A percentile compares a stretch with the other conserved stretches of the same genome.
Conservation (phyloP, 2,329 filamentous ascomycete species). For the Akanthomyces dipterigenus region DNA sequence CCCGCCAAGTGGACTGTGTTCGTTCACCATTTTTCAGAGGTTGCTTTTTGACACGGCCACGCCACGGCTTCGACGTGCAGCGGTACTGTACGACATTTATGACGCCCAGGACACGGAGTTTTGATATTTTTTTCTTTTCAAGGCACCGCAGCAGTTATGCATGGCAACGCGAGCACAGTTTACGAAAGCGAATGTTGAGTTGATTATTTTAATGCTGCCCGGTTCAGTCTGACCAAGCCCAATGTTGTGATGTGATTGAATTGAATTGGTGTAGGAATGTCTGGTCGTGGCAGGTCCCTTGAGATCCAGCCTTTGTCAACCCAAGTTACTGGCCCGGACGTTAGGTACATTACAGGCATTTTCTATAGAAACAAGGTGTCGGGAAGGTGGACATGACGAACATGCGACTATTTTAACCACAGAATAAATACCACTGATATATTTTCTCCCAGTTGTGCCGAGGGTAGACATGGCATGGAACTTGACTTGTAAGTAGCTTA, state of each 20-base stretch:
- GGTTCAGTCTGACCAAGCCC: background rate
- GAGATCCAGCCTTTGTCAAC: background rate
- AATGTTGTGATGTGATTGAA: background rate
- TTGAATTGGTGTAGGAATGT: background rate
- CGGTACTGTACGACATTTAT: slow-evolving; percentile 2
- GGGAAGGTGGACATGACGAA: background rate
- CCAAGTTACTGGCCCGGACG: background rate
- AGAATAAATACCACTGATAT: background rate
- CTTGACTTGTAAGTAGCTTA: background rate
- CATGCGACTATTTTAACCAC: background rate
- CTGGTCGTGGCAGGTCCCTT: background rate
- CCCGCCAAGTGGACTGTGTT: background rate
- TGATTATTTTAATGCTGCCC: background rate
- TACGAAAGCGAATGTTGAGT: background rate
- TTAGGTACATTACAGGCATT: background rate
- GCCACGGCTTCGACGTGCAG: background rate
- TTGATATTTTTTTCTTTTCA: background rate
- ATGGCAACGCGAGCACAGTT: background rate
- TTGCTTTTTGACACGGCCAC: background rate
- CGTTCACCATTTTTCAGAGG: background rate
- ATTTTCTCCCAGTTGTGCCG: background rate
- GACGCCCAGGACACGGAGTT: slow-evolving; percentile 5
- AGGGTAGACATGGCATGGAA: background rate
- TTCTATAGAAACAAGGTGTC: background rate
- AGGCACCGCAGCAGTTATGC: background rate